A percentile compares a stretch with the other conserved stretches of the same genome.
Conservation (phyloP, 495 filamentous ascomycete species). For the Paragyromitra xinjiangensis region DNA sequence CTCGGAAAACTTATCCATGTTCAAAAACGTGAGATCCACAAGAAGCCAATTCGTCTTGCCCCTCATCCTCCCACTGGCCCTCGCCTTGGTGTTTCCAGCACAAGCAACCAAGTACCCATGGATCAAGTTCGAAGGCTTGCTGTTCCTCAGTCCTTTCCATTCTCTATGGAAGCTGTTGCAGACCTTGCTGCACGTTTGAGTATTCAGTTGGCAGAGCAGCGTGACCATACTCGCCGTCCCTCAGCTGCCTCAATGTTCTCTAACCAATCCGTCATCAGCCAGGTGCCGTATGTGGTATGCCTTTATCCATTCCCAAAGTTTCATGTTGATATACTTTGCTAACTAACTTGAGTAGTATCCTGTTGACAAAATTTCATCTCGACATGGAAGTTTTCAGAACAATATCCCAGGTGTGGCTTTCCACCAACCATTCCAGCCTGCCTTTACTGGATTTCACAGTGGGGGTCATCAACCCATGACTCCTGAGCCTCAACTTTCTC, state of each 20-base stretch:
- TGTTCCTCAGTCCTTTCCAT: constrained; percentile 46
- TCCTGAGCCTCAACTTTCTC: constrained; percentile 43
- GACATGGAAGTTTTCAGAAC: constrained; percentile 41
- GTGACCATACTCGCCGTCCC: constrained; percentile 43
- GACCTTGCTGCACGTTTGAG: constrained; percentile 54
- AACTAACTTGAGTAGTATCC: constrained; percentile 30
- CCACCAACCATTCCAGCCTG: constrained; percentile 49
- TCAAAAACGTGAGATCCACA: constrained; percentile 54
- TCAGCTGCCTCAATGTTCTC: constrained; percentile 49
- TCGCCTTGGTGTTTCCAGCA: constrained; percentile 24
- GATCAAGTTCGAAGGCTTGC: constrained; percentile 40
- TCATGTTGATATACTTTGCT: constrained; percentile 11
- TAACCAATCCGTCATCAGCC: constrained; percentile 42
- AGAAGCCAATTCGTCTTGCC: constrained; percentile 38
- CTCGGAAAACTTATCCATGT: constrained; percentile 55
- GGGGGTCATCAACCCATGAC: constrained; percentile 33
- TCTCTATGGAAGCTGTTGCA: constrained; percentile 53
- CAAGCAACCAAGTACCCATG: constrained; percentile 32
- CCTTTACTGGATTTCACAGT: constrained; percentile 37
- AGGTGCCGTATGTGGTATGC: constrained; percentile 46
- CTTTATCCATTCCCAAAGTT: neutral
- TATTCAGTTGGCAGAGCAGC: constrained; percentile 45
- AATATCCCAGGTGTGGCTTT: constrained; percentile 41
- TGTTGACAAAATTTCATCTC: constrained; percentile 34
- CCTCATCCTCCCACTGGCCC: constrained; percentile 32